Base-by-base conservation (phyloP, 192 early-diverging fungal species). In the Fimicolochytrium jonesii region DNA sequence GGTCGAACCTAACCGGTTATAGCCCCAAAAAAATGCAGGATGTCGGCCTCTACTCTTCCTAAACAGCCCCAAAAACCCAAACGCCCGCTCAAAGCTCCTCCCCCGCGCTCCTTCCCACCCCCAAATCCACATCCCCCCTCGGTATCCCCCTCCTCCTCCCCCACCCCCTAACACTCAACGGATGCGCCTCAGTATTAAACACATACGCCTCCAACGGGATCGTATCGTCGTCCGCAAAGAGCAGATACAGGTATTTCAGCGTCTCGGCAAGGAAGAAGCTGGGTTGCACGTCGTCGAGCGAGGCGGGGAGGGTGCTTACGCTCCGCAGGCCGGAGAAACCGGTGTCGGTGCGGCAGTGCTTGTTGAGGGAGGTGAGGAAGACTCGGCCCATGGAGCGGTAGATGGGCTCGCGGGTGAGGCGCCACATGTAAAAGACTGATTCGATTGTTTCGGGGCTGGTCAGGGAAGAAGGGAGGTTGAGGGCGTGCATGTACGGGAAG, bases 131-230 rank as follows among this genome's bases (percentile, higher is more conserved):
- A n/a, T n/a, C n/a, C n/a, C n/a, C n/a, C n/a, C n/a, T n/a, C n/a
- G n/a, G n/a, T n/a, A n/a, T n/a, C n/a, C n/a, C n/a, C n/a, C 47
- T 56, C 23, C 77, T 36, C 25, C 58, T n/a, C 7, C 77, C 74
- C 50, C 41, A 56, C 22, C 73, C 77, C 2, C 73, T 33, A 18
- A 79, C 55, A 13, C 51, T 49, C 1, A 97, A 59, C 42, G 92
- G 92, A 73, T 96, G 95, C 22, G 93, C 94, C 70, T 96, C 95
- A 3, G 95, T 98, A 64, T 92, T 98, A 60, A 96, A 85, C 4
- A 97, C 92, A 75, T 85, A 94, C 69, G 90, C 67, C 55, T 91
- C 87, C 34, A 95, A 72, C 7, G 88, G 71, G 32, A 92, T 62
- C 7, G 79, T 50, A 59, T 85, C 70, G 29, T 78, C 70, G n/a